Evolutionary conservation across 441 rosid genomes (phyloP), one percentile per base, ranked within the genome.

Genomic region (Populus hybrid): DNA sequence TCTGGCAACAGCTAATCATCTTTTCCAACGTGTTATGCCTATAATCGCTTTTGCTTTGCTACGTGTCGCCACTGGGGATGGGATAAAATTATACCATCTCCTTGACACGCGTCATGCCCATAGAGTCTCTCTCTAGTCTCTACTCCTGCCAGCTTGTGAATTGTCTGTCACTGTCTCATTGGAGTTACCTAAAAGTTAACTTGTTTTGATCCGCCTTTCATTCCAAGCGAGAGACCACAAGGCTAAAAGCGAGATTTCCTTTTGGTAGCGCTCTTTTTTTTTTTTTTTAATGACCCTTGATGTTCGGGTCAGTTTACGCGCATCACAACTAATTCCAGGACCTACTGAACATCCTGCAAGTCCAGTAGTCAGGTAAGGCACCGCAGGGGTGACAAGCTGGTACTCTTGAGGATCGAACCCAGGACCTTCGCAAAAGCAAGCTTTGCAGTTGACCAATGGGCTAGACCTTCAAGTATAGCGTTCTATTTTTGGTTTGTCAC

Each of bases 81-180:
- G 35, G 75, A 77, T 76, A 46, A 64, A 69, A 73, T 16, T 28
- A 32, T n/a, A 59, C 76, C 64, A 38, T 26, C 34, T 74, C 6
- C 16, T 42, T 67, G 80, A 87, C 86, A 81, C 81, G 89, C 82
- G 88, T 72, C 57, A 50, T 50, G 67, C 76, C 32, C 59, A 11
- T 32, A 68, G 83, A 73, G 63, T 20, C 69, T 35, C 74, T 57
- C 35, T 20, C 36, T 20, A n/a, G 46, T 38, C 0, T 38, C 20
- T 50, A 1, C 57, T 50, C 20, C 57, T 50, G 57, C 57, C 57
- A 50, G 57, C 57, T 16, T 50, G 57, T 50, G 57, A 50, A 50
- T 1, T 50, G 20, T 50, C 57, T 1, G 57, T 50, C 57, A 5
- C 5, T 50, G 57, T 50, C 57, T 50, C 57, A 50, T 50, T 50